phyloP scores from a whole-genome alignment of 345 rosid genomes.

The Brassica incana region DNA sequence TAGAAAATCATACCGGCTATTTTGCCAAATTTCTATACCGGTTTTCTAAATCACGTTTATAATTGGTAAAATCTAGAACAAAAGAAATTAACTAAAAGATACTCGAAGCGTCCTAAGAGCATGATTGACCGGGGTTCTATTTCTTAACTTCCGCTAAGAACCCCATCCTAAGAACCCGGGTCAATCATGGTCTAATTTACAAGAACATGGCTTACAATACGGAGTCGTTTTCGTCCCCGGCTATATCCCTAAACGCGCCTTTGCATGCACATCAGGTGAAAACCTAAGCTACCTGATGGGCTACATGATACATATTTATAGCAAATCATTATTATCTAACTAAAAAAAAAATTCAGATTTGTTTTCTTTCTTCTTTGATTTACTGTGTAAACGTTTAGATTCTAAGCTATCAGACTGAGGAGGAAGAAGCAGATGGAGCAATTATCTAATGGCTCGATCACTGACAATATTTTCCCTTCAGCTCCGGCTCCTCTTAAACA shows the following conservation, averaged over 20 bases:
- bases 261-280: neutral
- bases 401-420: neutral
- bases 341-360: neutral
- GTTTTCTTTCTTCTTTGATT: neutral
- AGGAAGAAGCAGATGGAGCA: constrained; percentile 30
- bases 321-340: neutral
- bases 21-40: neutral
- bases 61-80: no score
- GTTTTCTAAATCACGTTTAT: neutral
- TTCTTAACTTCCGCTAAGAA: no score
- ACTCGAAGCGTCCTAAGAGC: neutral
- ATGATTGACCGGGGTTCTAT: no score
- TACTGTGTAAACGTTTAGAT: neutral
- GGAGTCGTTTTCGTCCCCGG: constrained; percentile 18
- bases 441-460: constrained; percentile 39
- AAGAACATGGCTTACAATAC: neutral
- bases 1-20: neutral
- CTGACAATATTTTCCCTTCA: constrained; percentile 28
- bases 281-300: neutral
- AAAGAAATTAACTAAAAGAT: no score
- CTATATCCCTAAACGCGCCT: constrained; percentile 10
- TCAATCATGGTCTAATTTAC: neutral
- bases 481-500: constrained; percentile 51
- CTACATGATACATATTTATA: neutral
- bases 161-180: no score